Conservation (phyloP, 106 monocot species). For the Allium sativum region DNA sequence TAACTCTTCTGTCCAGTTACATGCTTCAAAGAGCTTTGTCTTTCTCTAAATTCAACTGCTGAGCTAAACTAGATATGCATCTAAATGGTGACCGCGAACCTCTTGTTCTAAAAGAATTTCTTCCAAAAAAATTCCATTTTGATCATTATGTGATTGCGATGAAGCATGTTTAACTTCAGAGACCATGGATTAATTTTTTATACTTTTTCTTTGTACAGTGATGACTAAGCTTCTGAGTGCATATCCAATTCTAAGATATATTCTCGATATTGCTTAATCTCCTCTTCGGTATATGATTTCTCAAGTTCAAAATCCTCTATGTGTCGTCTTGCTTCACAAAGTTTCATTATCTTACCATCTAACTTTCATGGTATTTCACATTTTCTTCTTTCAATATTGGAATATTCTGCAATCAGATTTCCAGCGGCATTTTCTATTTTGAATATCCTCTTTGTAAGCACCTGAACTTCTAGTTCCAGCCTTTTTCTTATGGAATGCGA, state of each 20-base stretch:
- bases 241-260: constrained; percentile 56
- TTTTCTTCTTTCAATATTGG: constrained; percentile 3
- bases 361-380: constrained; percentile 21
- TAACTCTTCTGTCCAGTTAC: constrained; percentile 40
- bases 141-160: constrained; percentile 3
- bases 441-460: constrained; percentile 21
- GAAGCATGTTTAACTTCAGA: constrained; percentile 17
- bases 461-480: constrained; percentile 37
- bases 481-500: constrained; percentile 22
- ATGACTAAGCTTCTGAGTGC: constrained; percentile 73
- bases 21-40: constrained; percentile 39
- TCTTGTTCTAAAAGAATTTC: constrained; percentile 27
- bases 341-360: constrained; percentile 21
- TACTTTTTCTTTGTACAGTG: constrained; percentile 60
- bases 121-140: constrained; percentile 19
- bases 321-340: constrained; percentile 33
- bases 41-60: constrained; percentile 62
- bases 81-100: constrained; percentile 68
- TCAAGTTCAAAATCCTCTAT: constrained; percentile 3
- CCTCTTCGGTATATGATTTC: no score
- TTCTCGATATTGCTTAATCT: constrained; percentile 53
- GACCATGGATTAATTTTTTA: constrained; percentile 46
- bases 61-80: constrained; percentile 61
- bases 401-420: constrained; percentile 10
- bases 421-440: constrained; percentile 28